These are phyloP conservation scores for Eutrema yunnanense DNA, from an alignment of 345 rosid species.

Conservation along the genomic window DNA sequence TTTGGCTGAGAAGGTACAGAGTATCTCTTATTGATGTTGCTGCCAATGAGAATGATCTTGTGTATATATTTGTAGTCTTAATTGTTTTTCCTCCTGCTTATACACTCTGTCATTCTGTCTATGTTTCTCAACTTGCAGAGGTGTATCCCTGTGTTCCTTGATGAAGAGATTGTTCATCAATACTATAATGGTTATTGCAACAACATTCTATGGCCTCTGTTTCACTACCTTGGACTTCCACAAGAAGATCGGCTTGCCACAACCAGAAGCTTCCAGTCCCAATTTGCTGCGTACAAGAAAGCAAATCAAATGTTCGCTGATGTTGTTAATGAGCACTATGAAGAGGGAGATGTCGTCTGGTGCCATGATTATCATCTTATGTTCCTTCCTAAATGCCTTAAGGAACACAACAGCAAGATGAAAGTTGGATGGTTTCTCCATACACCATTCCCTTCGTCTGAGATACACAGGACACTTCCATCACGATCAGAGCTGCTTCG, in stretches of 20 bases:
- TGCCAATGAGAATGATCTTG: neutral
- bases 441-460: constrained; percentile 99
- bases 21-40: neutral
- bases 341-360: constrained; percentile 99
- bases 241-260: constrained; percentile 99
- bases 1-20: constrained; percentile 86
- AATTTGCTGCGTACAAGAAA: constrained; percentile 90
- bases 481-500: constrained; percentile 91
- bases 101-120: neutral
- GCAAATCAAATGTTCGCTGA: constrained; percentile 99
- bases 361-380: constrained; percentile 99
- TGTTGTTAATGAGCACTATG: constrained; percentile 85
- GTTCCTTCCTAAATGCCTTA: constrained; percentile 95
- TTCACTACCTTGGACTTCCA: constrained; percentile 97
- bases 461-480: constrained; percentile 95
- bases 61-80: neutral
- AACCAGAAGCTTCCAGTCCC: constrained; percentile 97
- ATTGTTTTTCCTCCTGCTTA: neutral
- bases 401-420: constrained; percentile 73
- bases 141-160: constrained; percentile 99
- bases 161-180: constrained; percentile 98
- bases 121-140: constrained; percentile 42
- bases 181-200: constrained; percentile 99
- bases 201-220: constrained; percentile 97
- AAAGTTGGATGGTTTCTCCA: constrained; percentile 99